A percentile compares a stretch with the other conserved stretches of the same genome.
Conservation (phyloP, 495 filamentous ascomycete species). For the Pseudoneurospora amorphoporcata region DNA sequence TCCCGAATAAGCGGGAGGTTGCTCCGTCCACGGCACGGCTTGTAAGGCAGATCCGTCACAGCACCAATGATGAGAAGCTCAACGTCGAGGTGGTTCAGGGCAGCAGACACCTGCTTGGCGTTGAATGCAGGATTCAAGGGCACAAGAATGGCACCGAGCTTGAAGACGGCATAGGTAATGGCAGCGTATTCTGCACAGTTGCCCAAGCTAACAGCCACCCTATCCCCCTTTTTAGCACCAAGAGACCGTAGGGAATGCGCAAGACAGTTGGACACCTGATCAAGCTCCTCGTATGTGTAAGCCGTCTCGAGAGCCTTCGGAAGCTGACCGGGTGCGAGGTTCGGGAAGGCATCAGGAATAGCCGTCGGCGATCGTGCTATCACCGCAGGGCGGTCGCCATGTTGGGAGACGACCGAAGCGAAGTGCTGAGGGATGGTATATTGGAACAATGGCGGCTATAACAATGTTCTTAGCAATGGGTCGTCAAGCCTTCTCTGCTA, state of each 20-base stretch:
- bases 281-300: slow-evolving; percentile 64
- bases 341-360: slow-evolving; percentile 3
- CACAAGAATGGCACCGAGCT: slow-evolving; percentile 83
- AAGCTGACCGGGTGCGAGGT: slow-evolving; percentile 2
- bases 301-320: slow-evolving; percentile 29
- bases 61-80: slow-evolving; percentile 72
- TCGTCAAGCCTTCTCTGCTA: not conserved
- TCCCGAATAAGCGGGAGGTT: slow-evolving; percentile 61
- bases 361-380: slow-evolving; percentile 29
- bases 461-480: not conserved
- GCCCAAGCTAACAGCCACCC: slow-evolving; percentile 77
- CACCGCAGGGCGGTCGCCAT: slow-evolving; percentile 64
- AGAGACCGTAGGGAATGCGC: slow-evolving; percentile 61
- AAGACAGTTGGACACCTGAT: slow-evolving; percentile 65
- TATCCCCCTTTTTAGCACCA: slow-evolving; percentile 74
- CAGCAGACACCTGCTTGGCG: slow-evolving; percentile 61
- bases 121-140: slow-evolving; percentile 93
- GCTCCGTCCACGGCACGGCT: slow-evolving; percentile 55
- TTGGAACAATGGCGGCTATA: slow-evolving; percentile 18
- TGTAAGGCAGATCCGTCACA: slow-evolving; percentile 78
- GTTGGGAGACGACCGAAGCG: slow-evolving; percentile 50
- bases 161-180: slow-evolving; percentile 80
- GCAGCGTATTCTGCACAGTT: slow-evolving; percentile 77
- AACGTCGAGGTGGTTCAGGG: slow-evolving; percentile 63
- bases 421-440: slow-evolving; percentile 77